Conservation (phyloP, 768 basidiomycete genomes). For the Boletus sp. region DNA sequence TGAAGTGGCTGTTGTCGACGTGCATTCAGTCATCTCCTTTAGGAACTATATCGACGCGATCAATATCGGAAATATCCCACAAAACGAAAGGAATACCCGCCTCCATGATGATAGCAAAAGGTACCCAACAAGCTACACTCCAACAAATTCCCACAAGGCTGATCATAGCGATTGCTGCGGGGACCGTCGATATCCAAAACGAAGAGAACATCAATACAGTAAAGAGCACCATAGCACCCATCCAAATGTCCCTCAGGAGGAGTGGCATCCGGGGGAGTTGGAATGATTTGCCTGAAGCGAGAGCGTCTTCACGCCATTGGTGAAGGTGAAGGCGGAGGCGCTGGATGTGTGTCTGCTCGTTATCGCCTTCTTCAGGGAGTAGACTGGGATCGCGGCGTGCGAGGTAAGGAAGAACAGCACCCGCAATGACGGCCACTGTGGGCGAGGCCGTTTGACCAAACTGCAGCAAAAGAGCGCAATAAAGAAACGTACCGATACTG, state of each 20-base stretch:
- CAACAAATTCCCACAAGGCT: constrained; percentile 89
- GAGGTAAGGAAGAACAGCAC: constrained; percentile 76
- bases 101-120: constrained; percentile 98
- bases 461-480: neutral
- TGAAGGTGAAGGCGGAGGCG: constrained; percentile 70
- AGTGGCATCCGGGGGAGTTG: constrained; percentile 87
- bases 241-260: constrained; percentile 93
- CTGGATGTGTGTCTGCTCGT: constrained; percentile 71
- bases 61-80: neutral
- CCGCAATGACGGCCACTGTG: constrained; percentile 82
- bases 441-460: neutral
- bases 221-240: constrained; percentile 80
- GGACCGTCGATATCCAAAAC: constrained; percentile 79
- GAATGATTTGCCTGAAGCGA: constrained; percentile 67
- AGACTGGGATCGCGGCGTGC: constrained; percentile 80
- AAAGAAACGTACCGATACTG: constrained; percentile 62
- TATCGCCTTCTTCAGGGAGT: constrained; percentile 62
- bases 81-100: constrained; percentile 51
- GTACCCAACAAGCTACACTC: constrained; percentile 98
- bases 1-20: constrained; percentile 12
- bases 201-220: constrained; percentile 77
- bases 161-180: constrained; percentile 76
- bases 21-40: constrained; percentile 60
- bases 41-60: constrained; percentile 48
- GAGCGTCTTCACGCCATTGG: constrained; percentile 85